Conservation (phyloP, 805 yeast genomes). For the Kazachstania viticola region DNA sequence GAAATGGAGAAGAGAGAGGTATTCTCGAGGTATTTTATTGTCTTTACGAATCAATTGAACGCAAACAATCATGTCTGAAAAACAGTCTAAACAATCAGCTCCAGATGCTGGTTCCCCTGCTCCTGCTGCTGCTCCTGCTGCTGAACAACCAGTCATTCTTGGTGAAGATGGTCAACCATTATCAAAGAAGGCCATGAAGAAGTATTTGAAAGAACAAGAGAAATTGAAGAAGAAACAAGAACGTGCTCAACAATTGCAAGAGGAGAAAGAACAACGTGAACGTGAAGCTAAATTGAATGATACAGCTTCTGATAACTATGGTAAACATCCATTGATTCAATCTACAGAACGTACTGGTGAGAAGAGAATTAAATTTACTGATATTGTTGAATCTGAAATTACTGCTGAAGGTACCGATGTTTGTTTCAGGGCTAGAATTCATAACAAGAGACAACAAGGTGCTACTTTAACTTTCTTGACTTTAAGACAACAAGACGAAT, state of each 20-base stretch:
- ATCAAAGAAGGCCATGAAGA: slow-evolving; percentile 90
- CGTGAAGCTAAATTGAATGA: slow-evolving; percentile 67
- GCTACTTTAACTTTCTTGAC: slow-evolving; percentile 87
- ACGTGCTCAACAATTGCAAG: slow-evolving; percentile 76
- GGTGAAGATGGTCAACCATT: slow-evolving; percentile 84
- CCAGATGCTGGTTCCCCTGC: no score
- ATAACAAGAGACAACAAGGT: slow-evolving; percentile 89
- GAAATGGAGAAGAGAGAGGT: no score
- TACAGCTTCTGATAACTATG: slow-evolving; percentile 79
- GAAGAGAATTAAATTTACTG: slow-evolving; percentile 45
- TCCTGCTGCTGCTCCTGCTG: slow-evolving; percentile 2
- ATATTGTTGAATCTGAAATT: slow-evolving; percentile 30
- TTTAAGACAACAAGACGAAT: slow-evolving; percentile 77
- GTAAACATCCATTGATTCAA: slow-evolving; percentile 79
- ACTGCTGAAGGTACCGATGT: slow-evolving; percentile 72
- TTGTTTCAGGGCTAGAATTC: slow-evolving; percentile 86
- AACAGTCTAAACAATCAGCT: no score
- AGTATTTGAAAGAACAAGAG: slow-evolving; percentile 85
- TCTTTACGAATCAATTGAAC: no score
- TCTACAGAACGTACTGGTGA: slow-evolving; percentile 58
- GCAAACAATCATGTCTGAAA: no score
- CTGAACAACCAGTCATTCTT: slow-evolving; percentile 21
- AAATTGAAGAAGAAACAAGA: slow-evolving; percentile 89
- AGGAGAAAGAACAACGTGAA: slow-evolving; percentile 71
- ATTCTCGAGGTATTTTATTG: no score